A percentile compares a stretch with the other conserved stretches of the same genome.
phyloP scores from a whole-genome alignment of 2,329 filamentous ascomycete species.

The Cytospora chrysosperma region DNA sequence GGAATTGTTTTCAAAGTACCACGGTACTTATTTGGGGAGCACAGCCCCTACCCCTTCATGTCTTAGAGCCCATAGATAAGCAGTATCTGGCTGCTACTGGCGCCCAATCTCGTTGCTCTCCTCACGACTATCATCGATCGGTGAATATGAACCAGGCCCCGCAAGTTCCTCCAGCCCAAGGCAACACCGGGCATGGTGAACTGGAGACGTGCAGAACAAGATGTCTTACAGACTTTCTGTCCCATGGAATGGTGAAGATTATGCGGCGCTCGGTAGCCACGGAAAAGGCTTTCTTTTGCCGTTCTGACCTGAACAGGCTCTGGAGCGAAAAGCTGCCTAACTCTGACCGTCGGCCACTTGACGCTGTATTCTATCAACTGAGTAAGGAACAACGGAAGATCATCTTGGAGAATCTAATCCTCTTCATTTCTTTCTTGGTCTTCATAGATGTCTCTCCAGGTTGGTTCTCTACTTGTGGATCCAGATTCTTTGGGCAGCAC shows the following conservation, averaged over 20 bases:
- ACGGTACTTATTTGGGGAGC: not conserved
- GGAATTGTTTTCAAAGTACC: not conserved
- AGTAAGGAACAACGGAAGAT: not conserved
- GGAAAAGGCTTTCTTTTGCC: conserved; percentile 17
- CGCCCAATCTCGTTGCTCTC: not conserved
- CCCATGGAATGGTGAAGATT: not conserved
- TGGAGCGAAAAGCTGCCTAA: not conserved
- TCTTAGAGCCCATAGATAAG: conserved; percentile 6
- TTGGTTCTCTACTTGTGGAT: not conserved
- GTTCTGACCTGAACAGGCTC: conserved; percentile 9
- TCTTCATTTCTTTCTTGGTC: conserved; percentile 19
- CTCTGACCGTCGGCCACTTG: not conserved
- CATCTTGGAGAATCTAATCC: not conserved
- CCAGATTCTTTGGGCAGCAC: not conserved
- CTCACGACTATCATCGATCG: not conserved
- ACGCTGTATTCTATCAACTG: conserved; percentile 7
- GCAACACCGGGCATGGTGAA: not conserved
- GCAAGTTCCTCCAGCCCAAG: not conserved
- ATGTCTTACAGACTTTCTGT: not conserved
- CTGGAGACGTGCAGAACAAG: conserved; percentile 1
- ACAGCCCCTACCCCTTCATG: not conserved
- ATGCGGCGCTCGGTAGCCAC: not conserved
- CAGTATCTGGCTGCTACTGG: not conserved
- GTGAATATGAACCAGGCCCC: not conserved
- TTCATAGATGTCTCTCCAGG: not conserved